Base-by-base conservation (phyloP, 768 basidiomycete genomes). In the Suillus plorans region DNA sequence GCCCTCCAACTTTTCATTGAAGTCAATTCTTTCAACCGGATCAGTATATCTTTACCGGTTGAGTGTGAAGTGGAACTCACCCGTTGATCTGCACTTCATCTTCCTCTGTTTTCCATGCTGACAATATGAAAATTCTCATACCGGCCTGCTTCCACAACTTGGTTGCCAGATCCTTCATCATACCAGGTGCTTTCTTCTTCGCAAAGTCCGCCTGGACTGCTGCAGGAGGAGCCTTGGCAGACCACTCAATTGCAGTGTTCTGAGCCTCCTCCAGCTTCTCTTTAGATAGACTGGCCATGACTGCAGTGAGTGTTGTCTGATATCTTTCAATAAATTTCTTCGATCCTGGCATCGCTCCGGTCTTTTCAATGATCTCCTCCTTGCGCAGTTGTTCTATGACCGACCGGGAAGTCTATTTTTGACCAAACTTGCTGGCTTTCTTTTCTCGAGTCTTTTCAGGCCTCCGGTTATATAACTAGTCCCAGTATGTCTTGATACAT, bases 61-160 rank as follows among this genome's bases (percentile, higher is more conserved):
- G 28, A 53, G 28, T 28, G 52, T 53, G 52, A 53, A 18, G 2
- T 2, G 3, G 7, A 37, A 56, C 55, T 56, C 34, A 56, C 55
- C 36, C 55, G 22, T 56, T 56, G 34, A 56, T 37, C 2, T 1
- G 13, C 5, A 56, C 34, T 37, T 56, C 1, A 3, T 36, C 55
- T 2, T 56, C 55, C 36, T 56, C n/a, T 31, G 31, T 31, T 56
- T 56, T 56, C 36, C 55, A 56, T 37, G 55, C 41, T 1, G 5
- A 31, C 4, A 60, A 25, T 13, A 63, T 45, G 2, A 47, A 28
- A 9, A 61, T 45, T 60, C 31, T 25, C 58, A 63, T 63, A 13
- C 63, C n/a, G 18, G 41, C 28, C 34, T 63, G 63, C 59, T 31
- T 61, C 42, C 45, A 63, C 37, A 63, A 61, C 18, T 62, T 8